Percentiles rank a stretch among this genome's conserved stretches.
Evolutionary conservation across 305 asterid genomes (phyloP).

Genomic region (Fraxinus angustifolia): DNA sequence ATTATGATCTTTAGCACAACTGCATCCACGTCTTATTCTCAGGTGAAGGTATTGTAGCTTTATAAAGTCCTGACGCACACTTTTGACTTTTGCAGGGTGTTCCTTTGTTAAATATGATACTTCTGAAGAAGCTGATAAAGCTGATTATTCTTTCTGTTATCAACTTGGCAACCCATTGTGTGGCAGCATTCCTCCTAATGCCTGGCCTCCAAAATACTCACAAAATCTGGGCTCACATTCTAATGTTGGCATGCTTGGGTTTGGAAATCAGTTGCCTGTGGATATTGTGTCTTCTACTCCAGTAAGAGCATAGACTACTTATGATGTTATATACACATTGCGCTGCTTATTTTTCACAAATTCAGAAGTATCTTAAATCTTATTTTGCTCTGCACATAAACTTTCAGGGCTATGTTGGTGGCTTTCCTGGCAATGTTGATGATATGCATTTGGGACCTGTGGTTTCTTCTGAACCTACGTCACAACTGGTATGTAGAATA

Average conservation of each 20-base stretch:
- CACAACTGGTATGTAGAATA: conserved; percentile 38
- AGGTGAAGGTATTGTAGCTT: background rate
- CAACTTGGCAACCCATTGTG: conserved; percentile 45
- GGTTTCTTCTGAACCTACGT: conserved; percentile 42
- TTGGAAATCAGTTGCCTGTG: conserved; percentile 56
- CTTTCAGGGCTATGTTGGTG: conserved; percentile 38
- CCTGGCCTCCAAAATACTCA: conserved; percentile 64
- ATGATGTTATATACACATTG: background rate
- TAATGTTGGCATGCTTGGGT: conserved; percentile 50
- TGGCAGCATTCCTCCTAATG: conserved; percentile 48
- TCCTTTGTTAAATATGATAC: conserved; percentile 87
- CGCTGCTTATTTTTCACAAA: background rate
- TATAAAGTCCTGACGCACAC: conserved; percentile 37
- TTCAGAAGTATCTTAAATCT: background rate
- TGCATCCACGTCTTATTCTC: background rate
- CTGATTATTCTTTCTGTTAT: conserved; percentile 14
- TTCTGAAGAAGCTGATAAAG: conserved; percentile 69
- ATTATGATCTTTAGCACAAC: background rate
- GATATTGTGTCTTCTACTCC: conserved; percentile 36
- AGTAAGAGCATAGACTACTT: conserved; percentile 38
- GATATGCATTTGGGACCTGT: background rate
- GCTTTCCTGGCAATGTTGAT: conserved; percentile 35
- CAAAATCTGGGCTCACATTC: conserved; percentile 50
- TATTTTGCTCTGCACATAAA: conserved; percentile 16
- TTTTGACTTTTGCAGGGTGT: conserved; percentile 69